Conservation (phyloP, 345 rosid species). For the Anastatica hierochuntica region DNA sequence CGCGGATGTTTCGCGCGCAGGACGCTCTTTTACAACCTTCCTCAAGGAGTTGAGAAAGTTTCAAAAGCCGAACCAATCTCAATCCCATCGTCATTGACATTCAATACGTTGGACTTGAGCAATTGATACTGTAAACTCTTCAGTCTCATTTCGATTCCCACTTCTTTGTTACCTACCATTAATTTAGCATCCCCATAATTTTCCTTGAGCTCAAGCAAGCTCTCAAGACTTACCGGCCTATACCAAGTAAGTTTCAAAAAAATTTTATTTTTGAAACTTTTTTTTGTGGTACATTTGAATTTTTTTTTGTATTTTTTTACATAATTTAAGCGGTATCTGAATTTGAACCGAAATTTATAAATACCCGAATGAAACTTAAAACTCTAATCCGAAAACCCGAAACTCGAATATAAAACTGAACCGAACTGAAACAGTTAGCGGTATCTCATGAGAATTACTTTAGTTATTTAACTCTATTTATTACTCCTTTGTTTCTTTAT, state of each 20-base stretch:
- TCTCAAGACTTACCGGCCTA: constrained; percentile 52
- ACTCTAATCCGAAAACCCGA: too few species aligned
- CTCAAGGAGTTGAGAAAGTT: constrained; percentile 66
- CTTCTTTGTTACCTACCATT: constrained; percentile 77
- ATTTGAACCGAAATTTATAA: too few species aligned
- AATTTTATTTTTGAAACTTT: too few species aligned
- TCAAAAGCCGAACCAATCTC: constrained; percentile 86
- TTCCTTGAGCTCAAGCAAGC: constrained; percentile 54
- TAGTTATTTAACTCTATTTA: too few species aligned
- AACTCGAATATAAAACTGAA: too few species aligned
- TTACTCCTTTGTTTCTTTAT: too few species aligned
- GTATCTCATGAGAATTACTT: too few species aligned
- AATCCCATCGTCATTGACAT: constrained; percentile 59
- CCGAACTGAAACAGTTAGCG: too few species aligned
- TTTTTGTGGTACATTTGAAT: too few species aligned
- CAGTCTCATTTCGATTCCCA: constrained; percentile 88
- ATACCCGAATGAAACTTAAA: too few species aligned
- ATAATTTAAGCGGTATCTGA: too few species aligned
- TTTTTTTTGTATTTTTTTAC: too few species aligned
- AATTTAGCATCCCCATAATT: constrained; percentile 65
- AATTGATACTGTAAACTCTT: constrained; percentile 67
- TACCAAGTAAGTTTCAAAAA: constrained; percentile 80
- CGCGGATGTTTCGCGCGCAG: constrained; percentile 57
- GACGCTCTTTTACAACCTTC: constrained; percentile 41
- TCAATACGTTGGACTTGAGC: constrained; percentile 53